phyloP scores from a whole-genome alignment of 345 rosid genomes.

The Aethionema arabicum region DNA sequence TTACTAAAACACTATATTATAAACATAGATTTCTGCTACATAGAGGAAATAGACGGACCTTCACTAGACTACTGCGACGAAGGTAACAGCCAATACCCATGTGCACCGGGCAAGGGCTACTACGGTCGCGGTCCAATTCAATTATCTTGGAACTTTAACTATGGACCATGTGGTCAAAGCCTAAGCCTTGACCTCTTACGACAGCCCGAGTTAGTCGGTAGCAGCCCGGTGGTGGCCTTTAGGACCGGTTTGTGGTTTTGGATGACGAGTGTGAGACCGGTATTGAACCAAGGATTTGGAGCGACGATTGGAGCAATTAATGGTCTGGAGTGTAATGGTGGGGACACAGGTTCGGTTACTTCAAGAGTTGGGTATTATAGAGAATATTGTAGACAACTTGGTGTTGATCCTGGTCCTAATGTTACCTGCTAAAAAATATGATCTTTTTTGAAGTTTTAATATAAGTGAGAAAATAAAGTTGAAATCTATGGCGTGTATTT shows the following conservation, averaged over 20 bases:
- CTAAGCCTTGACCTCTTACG: slow-evolving; percentile 30
- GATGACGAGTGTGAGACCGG: slow-evolving; percentile 39
- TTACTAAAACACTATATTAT: too few species aligned
- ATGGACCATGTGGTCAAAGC: slow-evolving; percentile 39
- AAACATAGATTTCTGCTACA: slow-evolving; percentile 49
- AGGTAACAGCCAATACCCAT: slow-evolving; percentile 40
- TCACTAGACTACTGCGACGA: slow-evolving; percentile 40
- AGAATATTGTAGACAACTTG: slow-evolving; percentile 44
- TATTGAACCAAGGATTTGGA: slow-evolving; percentile 40
- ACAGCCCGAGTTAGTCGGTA: slow-evolving; percentile 39
- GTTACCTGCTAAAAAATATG: slow-evolving; percentile 32
- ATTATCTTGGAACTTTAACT: slow-evolving; percentile 47
- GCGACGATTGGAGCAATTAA: slow-evolving; percentile 39
- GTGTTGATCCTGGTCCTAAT: slow-evolving; percentile 37
- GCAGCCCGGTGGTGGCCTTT: slow-evolving; percentile 32
- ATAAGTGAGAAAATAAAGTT: neutral
- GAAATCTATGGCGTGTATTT: neutral
- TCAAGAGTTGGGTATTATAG: slow-evolving; percentile 36
- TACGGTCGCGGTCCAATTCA: slow-evolving; percentile 48
- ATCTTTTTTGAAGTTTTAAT: neutral
- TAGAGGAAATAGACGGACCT: slow-evolving; percentile 51
- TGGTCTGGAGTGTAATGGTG: slow-evolving; percentile 40
- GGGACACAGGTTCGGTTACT: slow-evolving; percentile 16
- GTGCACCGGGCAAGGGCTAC: slow-evolving; percentile 40
- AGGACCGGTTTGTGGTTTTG: slow-evolving; percentile 47